These are phyloP conservation scores for Venturiaceae sp. DNA, from an alignment of 2,329 filamentous ascomycete species.

Conservation along the genomic window DNA sequence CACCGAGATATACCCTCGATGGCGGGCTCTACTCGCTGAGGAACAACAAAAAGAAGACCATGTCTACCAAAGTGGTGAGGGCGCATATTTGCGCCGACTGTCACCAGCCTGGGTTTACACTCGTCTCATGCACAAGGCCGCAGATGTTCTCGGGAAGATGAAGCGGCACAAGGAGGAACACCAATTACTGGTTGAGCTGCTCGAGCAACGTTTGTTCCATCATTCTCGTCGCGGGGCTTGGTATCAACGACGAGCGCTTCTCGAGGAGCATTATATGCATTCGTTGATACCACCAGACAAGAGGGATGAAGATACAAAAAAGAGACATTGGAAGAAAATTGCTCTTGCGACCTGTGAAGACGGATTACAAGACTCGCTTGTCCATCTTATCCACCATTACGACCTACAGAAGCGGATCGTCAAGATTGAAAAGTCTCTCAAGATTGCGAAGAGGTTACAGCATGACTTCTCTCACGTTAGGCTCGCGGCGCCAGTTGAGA, in stretches of 20 bases:
- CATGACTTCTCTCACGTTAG: slow-evolving; percentile 87
- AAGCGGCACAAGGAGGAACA: slow-evolving; percentile 76
- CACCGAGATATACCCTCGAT: slow-evolving; percentile 68
- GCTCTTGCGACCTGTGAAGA: slow-evolving; percentile 75
- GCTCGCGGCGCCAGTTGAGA: slow-evolving; percentile 64
- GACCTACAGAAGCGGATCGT: slow-evolving; percentile 89
- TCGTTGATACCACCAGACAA: slow-evolving; percentile 39
- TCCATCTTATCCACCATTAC: slow-evolving; percentile 87
- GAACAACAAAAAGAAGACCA: slow-evolving; percentile 67
- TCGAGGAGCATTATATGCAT: slow-evolving; percentile 94
- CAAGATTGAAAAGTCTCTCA: slow-evolving; percentile 79
- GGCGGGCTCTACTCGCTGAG: slow-evolving; percentile 61
- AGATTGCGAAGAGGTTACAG: slow-evolving; percentile 73
- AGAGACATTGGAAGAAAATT: slow-evolving; percentile 71
- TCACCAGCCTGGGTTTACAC: slow-evolving; percentile 92
- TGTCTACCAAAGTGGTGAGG: slow-evolving; percentile 73
- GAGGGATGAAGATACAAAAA: slow-evolving; percentile 50
- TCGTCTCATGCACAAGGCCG: slow-evolving; percentile 80
- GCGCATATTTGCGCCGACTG: slow-evolving; percentile 79
- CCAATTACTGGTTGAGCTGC: slow-evolving; percentile 60
- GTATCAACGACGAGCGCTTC: slow-evolving; percentile 89
- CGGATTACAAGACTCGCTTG: slow-evolving; percentile 77
- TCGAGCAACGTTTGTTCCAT: slow-evolving; percentile 77
- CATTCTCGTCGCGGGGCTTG: slow-evolving; percentile 74
- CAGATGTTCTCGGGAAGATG: slow-evolving; percentile 67